Evolutionary conservation across 306 rosid genomes (phyloP), one percentile per base, ranked within the genome.

Genomic region (Crataegus laevigata): DNA sequence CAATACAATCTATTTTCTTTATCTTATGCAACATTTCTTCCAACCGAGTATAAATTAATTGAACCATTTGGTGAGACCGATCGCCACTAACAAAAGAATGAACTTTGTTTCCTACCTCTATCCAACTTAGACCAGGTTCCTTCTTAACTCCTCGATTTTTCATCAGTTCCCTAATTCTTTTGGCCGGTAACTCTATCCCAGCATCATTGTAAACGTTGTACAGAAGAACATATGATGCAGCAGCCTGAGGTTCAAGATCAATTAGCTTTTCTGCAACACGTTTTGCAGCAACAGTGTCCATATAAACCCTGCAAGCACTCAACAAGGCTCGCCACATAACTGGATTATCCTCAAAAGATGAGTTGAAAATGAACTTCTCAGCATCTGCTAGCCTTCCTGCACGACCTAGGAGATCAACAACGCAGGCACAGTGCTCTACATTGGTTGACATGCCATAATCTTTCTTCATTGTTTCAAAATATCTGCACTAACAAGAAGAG

Each of bases 51-150:
- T 81, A 84, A 62, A 86, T 86, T 30, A 75, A 54, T 11, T 82
- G 79, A 66, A 83, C 64, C 75, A 76, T 82, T 52, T 79, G 79
- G 73, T 86, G 89, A 79, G 89, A 89, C 3, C 30, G 43, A 82
- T 89, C 89, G 60, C 88, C 83, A 24, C 62, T 85, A 72, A 81
- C 78, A 81, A 89, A 89, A 1, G 87, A 77, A 69, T 89, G 85
- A 78, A 80, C 84, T 69, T 69, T 74, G 57, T 81, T 76, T 77
- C 89, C 90, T 43, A 86, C 76, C 79, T 86, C 78, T 51, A 89
- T 89, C 93, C 93, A 89, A 75, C 89, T 89, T 74, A 84, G 77
- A 52, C 90, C 90, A 65, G 93, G 93, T 83, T 89, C 90, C 84
- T 89, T 89, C 82, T 84, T 89, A 69, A 86, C 75, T 81, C 86